Percentiles rank a stretch among this genome's conserved stretches.
phyloP scores from a whole-genome alignment of 2,329 filamentous ascomycete species.

The Pseudogymnoascus pannorum region DNA sequence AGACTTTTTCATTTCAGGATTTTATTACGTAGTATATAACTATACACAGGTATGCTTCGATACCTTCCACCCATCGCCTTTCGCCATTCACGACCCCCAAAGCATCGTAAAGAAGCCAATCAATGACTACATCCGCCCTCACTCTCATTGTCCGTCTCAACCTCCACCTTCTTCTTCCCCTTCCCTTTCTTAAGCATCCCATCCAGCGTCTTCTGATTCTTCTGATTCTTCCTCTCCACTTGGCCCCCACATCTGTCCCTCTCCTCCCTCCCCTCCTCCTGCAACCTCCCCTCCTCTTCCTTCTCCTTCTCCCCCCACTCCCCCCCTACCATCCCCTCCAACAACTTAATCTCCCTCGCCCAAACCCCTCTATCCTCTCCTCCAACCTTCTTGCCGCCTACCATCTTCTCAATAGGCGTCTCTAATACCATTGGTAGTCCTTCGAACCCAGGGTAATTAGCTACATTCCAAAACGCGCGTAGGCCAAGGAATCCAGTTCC shows the following conservation, averaged over 20 bases:
- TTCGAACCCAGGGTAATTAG: constrained; percentile 73
- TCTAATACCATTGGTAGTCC: constrained; percentile 87
- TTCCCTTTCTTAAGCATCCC: constrained; percentile 34
- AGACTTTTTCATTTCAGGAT: too few relatives aligned
- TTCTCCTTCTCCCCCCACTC: constrained; percentile 69
- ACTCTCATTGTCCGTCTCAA: constrained; percentile 18
- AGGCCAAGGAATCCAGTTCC: constrained; percentile 90
- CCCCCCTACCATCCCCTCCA: constrained; percentile 83
- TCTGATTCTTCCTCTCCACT: constrained; percentile 63
- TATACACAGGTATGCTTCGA: background rate
- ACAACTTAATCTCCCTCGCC: constrained; percentile 89
- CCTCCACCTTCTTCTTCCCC: constrained; percentile 29
- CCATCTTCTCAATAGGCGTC: constrained; percentile 78
- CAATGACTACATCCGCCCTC: constrained; percentile 25
- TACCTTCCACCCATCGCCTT: background rate
- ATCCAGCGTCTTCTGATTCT: constrained; percentile 33
- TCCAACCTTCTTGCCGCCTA: constrained; percentile 52
- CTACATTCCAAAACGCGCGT: constrained; percentile 80
- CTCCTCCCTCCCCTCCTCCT: constrained; percentile 61
- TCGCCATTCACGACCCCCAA: background rate
- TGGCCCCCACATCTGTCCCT: constrained; percentile 69
- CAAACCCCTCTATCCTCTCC: constrained; percentile 73
- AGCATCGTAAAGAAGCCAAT: background rate
- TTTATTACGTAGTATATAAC: too few relatives aligned
- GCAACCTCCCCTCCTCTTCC: constrained; percentile 55